Evolutionary conservation across 2,329 filamentous ascomycete species (phyloP).

Genomic region (Arthroderma sp.): DNA sequence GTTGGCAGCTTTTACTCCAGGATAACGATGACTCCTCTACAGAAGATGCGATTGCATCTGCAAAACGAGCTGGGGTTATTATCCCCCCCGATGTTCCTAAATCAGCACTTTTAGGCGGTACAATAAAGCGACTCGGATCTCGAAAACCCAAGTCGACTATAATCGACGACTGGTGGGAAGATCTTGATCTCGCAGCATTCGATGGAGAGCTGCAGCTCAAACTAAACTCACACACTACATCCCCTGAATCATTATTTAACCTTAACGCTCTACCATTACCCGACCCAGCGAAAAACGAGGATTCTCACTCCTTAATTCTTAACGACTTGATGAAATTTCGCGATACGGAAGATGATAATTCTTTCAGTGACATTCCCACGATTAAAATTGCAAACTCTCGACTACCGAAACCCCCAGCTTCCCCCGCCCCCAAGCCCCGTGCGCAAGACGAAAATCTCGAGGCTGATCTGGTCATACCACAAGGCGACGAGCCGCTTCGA

Average conservation of each 20-base stretch:
- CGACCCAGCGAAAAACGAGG: neutral
- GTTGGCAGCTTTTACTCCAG: slow-evolving; percentile 74
- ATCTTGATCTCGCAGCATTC: slow-evolving; percentile 54
- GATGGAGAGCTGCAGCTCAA: slow-evolving; percentile 51
- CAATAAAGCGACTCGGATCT: slow-evolving; percentile 77
- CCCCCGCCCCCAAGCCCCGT: slow-evolving; percentile 6
- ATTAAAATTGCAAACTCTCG: slow-evolving; percentile 55
- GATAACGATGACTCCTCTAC: slow-evolving; percentile 77
- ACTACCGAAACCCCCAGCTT: slow-evolving; percentile 8
- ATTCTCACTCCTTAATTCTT: slow-evolving; percentile 12
- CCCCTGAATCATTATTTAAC: slow-evolving; percentile 56
- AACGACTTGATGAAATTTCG: slow-evolving; percentile 49
- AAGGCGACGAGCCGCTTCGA: slow-evolving; percentile 48
- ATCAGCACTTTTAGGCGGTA: slow-evolving; percentile 80
- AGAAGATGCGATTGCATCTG: slow-evolving; percentile 72
- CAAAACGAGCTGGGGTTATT: slow-evolving; percentile 80
- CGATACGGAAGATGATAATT: slow-evolving; percentile 48
- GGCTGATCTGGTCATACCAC: slow-evolving; percentile 57
- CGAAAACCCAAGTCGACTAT: slow-evolving; percentile 59
- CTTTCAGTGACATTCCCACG: slow-evolving; percentile 51
- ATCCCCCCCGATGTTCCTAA: slow-evolving; percentile 75
- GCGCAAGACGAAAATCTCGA: slow-evolving; percentile 55
- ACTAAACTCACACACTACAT: slow-evolving; percentile 44
- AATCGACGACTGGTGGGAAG: slow-evolving; percentile 70
- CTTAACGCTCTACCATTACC: slow-evolving; percentile 37